Evolutionary conservation across 306 rosid species (phyloP), one percentile per base, ranked within the genome.

Genomic region (Lotus japonicus): DNA sequence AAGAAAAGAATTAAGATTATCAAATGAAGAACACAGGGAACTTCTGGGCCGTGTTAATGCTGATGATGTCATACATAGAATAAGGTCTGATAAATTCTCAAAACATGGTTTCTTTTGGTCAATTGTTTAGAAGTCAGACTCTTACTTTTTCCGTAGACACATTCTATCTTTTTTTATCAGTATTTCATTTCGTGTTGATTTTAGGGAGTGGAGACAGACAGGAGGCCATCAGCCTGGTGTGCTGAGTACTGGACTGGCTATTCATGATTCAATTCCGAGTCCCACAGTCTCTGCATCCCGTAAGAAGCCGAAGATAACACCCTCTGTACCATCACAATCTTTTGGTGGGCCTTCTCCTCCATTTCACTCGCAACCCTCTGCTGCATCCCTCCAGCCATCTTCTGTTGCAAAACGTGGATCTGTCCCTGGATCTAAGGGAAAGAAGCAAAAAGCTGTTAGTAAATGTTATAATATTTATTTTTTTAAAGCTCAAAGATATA

Each of bases 21-120:
- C 98, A 26, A 88, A 92, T 72, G 98, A 92, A 83, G 98, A 92
- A 79, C 98, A 89, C 71, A 83, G 91, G 75, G 96, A 92, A 74
- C 96, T 92, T 84, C 83, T 89, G 13, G 89, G 91, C 54, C 92
- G 85, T 58, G 96, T 92, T 69, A 89, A 92, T 80, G 89, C 96
- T 41, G 98, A 92, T 68, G 98, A 89, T 77, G 83, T 86, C 59
- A 86, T 92, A 52, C 80, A 79, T 52, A 84, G 87, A 72, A 89
- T 92, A 84, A 89, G 98, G 98, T 92, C 60, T 70, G 77, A 55
- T 65, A 65, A 52, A 79, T 68, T 58, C 74, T 13, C 38, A 46
- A 68, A 59, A 68, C 69, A 14, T 3, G 53, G 64, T 64, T 66
- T 57, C 63, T 52, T 65, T 18, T 58, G 8, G 8, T 21, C 33